A percentile compares a stretch with the other conserved stretches of the same genome.
phyloP scores from a whole-genome alignment of 345 rosid genomes.

The Salix udensis region DNA sequence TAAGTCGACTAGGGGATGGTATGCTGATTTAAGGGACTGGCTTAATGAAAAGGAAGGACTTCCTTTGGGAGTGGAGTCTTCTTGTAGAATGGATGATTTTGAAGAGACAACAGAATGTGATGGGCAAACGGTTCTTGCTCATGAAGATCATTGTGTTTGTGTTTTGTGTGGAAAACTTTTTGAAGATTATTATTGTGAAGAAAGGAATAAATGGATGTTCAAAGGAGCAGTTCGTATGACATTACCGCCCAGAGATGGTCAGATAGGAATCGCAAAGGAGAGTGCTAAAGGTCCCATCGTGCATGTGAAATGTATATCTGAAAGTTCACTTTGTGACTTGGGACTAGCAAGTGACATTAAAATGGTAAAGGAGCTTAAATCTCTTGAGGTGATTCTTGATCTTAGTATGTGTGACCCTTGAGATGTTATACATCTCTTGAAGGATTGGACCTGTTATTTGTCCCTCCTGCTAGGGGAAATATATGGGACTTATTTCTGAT shows the following conservation, averaged over 20 bases:
- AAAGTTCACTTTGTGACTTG: constrained; percentile 47
- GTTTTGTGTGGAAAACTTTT: constrained; percentile 82
- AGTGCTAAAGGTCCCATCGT: constrained; percentile 51
- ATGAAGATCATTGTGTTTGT: constrained; percentile 82
- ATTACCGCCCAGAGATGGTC: constrained; percentile 23
- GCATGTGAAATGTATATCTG: constrained; percentile 59
- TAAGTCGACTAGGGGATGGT: constrained; percentile 62
- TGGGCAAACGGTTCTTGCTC: constrained; percentile 60
- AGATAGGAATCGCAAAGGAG: constrained; percentile 19
- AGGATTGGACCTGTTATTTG: neutral
- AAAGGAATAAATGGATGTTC: constrained; percentile 72
- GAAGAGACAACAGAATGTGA: constrained; percentile 28
- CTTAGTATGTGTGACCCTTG: neutral
- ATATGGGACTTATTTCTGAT: neutral
- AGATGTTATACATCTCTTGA: neutral
- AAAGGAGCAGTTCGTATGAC: constrained; percentile 61
- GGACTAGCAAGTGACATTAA: constrained; percentile 42
- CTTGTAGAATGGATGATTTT: constrained; percentile 28
- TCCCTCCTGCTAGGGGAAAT: neutral
- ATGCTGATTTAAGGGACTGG: constrained; percentile 60
- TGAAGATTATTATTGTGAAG: constrained; percentile 69
- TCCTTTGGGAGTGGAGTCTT: constrained; percentile 38
- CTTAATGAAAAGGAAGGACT: constrained; percentile 42
- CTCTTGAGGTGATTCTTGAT: neutral
- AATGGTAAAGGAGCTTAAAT: constrained; percentile 46